Conservation (phyloP, 371 early-diverging fungal species). For the Massospora cicadina region DNA sequence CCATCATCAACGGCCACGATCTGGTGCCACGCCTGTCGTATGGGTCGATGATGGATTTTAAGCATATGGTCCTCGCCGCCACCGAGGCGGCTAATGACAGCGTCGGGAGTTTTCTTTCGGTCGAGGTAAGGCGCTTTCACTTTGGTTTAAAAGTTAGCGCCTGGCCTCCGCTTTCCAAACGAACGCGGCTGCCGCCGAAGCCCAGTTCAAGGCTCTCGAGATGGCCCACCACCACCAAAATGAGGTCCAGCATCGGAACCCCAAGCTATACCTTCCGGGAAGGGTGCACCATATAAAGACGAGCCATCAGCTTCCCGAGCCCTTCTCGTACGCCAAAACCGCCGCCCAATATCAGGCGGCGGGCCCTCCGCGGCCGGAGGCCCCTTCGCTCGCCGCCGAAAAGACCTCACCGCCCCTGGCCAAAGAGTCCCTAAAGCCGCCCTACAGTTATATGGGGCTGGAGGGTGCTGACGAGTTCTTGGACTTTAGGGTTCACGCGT, state of each 20-base stretch:
- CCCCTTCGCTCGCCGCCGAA: background rate
- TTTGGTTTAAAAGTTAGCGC: background rate
- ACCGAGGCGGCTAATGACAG: slow-evolving; percentile 17
- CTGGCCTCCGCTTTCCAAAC: background rate
- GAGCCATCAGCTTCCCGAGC: background rate
- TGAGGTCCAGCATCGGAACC: background rate
- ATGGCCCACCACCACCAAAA: background rate
- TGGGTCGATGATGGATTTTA: slow-evolving; percentile 51
- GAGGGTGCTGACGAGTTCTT: background rate
- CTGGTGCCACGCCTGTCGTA: slow-evolving; percentile 56
- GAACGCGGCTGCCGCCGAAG: background rate
- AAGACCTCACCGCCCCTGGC: background rate
- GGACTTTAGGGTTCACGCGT: background rate
- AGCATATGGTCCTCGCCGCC: slow-evolving; percentile 35
- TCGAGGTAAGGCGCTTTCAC: background rate
- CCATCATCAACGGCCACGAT: slow-evolving; percentile 59
- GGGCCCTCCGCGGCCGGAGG: background rate
- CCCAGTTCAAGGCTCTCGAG: background rate
- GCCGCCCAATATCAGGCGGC: background rate
- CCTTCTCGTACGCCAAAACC: background rate
- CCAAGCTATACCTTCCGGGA: slow-evolving; percentile 1
- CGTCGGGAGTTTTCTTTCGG: background rate
- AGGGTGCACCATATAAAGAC: background rate
- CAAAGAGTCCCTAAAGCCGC: background rate
- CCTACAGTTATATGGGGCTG: background rate